Evolutionary conservation across 441 rosid species (phyloP).

Genomic region (Erysimum cheiri): DNA sequence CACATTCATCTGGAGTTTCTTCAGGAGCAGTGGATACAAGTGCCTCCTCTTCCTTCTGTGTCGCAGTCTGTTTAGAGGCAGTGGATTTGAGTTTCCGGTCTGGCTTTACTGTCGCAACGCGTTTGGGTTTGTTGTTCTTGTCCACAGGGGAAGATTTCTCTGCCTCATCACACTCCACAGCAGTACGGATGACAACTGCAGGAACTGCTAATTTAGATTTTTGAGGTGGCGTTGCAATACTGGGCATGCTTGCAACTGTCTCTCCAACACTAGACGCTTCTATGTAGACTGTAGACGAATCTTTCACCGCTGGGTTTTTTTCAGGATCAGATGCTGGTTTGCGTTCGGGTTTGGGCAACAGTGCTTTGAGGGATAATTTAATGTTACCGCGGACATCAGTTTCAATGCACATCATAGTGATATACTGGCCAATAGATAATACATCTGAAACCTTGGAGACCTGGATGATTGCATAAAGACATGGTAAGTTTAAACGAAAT

Average conservation of each 20-base stretch:
- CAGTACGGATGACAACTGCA: slow-evolving; percentile 78
- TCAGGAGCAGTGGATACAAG: slow-evolving; percentile 20
- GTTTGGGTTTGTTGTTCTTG: slow-evolving; percentile 50
- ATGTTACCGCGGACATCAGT: slow-evolving; percentile 97
- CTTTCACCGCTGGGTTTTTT: slow-evolving; percentile 40
- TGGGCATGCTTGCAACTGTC: slow-evolving; percentile 48
- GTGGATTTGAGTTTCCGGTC: slow-evolving; percentile 43
- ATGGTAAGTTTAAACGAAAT: slow-evolving; percentile 1
- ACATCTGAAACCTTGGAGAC: slow-evolving; percentile 84
- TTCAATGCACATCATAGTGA: slow-evolving; percentile 87
- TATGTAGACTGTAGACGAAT: slow-evolving; percentile 43
- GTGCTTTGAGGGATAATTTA: slow-evolving; percentile 83
- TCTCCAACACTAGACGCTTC: slow-evolving; percentile 57
- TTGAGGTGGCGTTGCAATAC: slow-evolving; percentile 47
- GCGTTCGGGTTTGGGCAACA: slow-evolving; percentile 46
- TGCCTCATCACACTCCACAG: slow-evolving; percentile 85
- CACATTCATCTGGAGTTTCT: slow-evolving; percentile 39
- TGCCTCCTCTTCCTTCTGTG: slow-evolving; percentile 25
- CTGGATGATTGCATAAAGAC: slow-evolving; percentile 51
- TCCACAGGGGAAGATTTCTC: slow-evolving; percentile 54
- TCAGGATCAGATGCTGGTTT: slow-evolving; percentile 43
- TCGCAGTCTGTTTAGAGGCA: slow-evolving; percentile 18
- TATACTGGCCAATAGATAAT: slow-evolving; percentile 75
- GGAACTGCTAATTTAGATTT: slow-evolving; percentile 55
- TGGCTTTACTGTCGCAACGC: slow-evolving; percentile 31